phyloP scores from a whole-genome alignment of 345 rosid species.

The Euphorbia lathyris region DNA sequence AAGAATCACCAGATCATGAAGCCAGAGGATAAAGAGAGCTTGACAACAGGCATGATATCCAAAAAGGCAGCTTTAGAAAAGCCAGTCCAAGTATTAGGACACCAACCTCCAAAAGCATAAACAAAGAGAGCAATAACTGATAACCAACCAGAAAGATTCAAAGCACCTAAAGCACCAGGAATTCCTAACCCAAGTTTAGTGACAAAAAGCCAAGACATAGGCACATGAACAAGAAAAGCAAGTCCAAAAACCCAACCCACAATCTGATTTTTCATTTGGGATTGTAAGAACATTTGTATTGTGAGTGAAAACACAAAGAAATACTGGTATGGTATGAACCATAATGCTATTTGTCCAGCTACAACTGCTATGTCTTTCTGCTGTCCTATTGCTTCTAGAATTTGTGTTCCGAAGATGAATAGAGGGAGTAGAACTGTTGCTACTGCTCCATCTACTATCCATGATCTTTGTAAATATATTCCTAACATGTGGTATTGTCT shows the following conservation, averaged over 20 bases:
- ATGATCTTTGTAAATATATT: conserved; percentile 33
- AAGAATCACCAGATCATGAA: conserved; percentile 52
- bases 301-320: conserved; percentile 8
- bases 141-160: conserved; percentile 30
- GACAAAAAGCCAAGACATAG: conserved; percentile 39
- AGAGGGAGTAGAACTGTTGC: conserved; percentile 20
- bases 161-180: conserved; percentile 36
- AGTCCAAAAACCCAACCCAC: conserved; percentile 29
- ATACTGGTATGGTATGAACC: conserved; percentile 17
- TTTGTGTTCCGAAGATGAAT: conserved; percentile 10
- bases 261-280: conserved; percentile 34
- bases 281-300: conserved; percentile 37
- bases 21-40: conserved; percentile 62
- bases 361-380: background rate
- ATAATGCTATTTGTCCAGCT: conserved; percentile 12
- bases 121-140: conserved; percentile 19
- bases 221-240: conserved; percentile 24
- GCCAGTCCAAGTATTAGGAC: conserved; percentile 68
- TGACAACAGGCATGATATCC: conserved; percentile 46
- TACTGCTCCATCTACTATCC: conserved; percentile 4
- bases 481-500: conserved; percentile 35
- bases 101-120: conserved; percentile 63
- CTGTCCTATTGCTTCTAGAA: conserved; percentile 3
- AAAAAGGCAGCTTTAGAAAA: conserved; percentile 43
- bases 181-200: conserved; percentile 23